These are phyloP conservation scores for Rhodotorula babjevae DNA, from an alignment of 768 basidiomycete species.

Conservation along the genomic window DNA sequence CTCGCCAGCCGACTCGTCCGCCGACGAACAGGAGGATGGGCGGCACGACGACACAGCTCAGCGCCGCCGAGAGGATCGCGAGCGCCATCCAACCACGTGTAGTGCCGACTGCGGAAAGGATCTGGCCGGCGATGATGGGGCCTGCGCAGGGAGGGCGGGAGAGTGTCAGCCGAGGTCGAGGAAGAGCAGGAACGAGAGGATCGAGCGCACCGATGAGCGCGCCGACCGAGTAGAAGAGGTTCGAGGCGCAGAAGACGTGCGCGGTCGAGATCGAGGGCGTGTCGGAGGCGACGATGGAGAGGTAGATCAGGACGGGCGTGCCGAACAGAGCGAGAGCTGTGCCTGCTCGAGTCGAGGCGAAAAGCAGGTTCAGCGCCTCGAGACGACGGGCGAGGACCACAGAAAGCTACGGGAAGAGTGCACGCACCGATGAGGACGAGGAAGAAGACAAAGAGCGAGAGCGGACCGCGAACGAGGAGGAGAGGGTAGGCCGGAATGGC, in stretches of 20 bases:
- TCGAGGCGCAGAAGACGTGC: not conserved
- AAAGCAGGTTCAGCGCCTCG: too few species aligned
- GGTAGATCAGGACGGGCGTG: not conserved
- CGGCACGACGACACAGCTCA: not conserved
- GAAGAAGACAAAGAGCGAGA: constrained; percentile 32
- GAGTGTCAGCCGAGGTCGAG: constrained; percentile 18
- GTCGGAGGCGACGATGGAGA: not conserved
- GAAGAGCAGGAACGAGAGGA: too few species aligned
- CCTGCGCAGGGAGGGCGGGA: constrained; percentile 33
- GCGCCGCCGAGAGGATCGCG: not conserved
- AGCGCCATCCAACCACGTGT: not conserved
- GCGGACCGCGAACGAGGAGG: constrained; percentile 27
- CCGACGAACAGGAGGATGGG: not conserved
- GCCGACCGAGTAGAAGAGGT: not conserved
- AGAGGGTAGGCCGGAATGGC: constrained; percentile 16
- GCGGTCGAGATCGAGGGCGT: not conserved
- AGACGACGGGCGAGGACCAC: too few species aligned
- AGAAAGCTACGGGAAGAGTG: too few species aligned
- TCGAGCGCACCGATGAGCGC: not conserved
- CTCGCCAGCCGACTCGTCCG: too few species aligned
- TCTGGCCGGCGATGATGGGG: not conserved
- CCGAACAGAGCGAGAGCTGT: too few species aligned
- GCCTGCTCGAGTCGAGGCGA: not conserved
- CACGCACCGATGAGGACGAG: constrained; percentile 10
- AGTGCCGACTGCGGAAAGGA: not conserved